Evolutionary conservation across 805 yeast species (phyloP), one percentile per base, ranked within the genome.

Genomic region (Sungouiella thailandica): DNA sequence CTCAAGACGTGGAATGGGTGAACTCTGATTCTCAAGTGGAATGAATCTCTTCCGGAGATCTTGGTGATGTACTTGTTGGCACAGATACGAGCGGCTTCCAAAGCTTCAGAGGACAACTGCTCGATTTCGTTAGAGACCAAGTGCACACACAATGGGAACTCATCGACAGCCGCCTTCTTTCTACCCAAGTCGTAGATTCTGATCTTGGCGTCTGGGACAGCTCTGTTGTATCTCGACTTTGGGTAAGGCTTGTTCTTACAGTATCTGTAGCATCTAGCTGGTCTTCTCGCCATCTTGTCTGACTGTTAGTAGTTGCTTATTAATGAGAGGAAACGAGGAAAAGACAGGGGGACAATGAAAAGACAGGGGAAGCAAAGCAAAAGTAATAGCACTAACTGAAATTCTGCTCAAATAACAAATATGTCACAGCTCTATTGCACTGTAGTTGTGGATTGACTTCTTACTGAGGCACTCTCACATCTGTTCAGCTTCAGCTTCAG

Each of bases 251-350:
- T 93, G 95, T 93, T 93, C 86, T 93, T 93, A 85, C 96, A 94
- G 94, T 90, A 93, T 80, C 98, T 88, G 96, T 93, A 93, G 81
- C 98, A 93, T 83, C 97, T 87, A 82, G 98, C 98, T 75, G 98
- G 98, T 84, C 97, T 90, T 80, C 97, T 88, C 74, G 97, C 97
- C 97, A 90, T 90, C 70, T 82, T 85, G 79, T 70, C 67, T 59
- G 61, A 57, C 55, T n/a, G n/a, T n/a, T n/a, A n/a, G n/a, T n/a
- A n/a, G n/a, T n/a, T n/a, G n/a, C 55, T 62, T 56, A 54, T 28
- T 11, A 22, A 36, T 20, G 20, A 16, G 13, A 2, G 11, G 26
- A 14, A 11, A 16, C n/a, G n/a, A n/a, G n/a, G n/a, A n/a, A n/a
- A n/a, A n/a, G n/a, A n/a, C n/a, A n/a, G n/a, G n/a, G n/a, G n/a